Evolutionary conservation across 139 green algal species (phyloP).

Genomic region (Dunaliella primolecta): DNA sequence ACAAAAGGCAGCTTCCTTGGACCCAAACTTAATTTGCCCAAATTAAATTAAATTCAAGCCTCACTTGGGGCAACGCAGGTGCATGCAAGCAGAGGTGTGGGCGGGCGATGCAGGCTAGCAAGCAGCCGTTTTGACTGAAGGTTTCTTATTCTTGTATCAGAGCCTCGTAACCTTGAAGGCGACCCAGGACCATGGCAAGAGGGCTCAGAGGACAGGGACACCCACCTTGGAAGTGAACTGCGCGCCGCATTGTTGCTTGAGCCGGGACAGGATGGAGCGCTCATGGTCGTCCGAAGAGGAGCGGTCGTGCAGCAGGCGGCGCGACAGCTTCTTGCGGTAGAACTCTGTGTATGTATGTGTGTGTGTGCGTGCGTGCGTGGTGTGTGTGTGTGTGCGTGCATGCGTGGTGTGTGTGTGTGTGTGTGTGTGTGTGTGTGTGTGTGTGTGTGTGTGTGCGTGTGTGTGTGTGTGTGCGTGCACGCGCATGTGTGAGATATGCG

Average conservation of each 20-base stretch:
- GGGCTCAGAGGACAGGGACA: too few relatives aligned
- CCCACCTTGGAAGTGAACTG: conserved; percentile 88
- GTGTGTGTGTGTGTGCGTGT: conserved; percentile 6
- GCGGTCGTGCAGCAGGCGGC: conserved; percentile 81
- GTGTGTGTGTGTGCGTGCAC: not conserved
- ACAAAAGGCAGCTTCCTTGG: too few relatives aligned
- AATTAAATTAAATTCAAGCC: too few relatives aligned
- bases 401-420: conserved; percentile 11
- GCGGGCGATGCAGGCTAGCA: not conserved
- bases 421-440: conserved; percentile 3
- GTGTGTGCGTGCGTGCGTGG: conserved; percentile 4
- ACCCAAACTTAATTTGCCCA: too few relatives aligned
- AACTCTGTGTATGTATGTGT: conserved; percentile 84
- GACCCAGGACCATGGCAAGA: too few relatives aligned
- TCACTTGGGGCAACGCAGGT: too few relatives aligned
- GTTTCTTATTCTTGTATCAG: too few relatives aligned
- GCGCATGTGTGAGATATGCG: not conserved
- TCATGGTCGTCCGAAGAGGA: conserved; percentile 92
- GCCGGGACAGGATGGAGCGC: conserved; percentile 84
- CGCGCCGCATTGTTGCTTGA: conserved; percentile 98
- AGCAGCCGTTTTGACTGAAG: too few relatives aligned
- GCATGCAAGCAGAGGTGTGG: not conserved
- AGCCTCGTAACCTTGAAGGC: too few relatives aligned
- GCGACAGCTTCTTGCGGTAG: conserved; percentile 91
- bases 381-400: not conserved